A percentile compares a stretch with the other conserved stretches of the same genome.
Conservation (phyloP, 202 grass and related monocot genomes). For the Dendrocalamus latiflorus region DNA sequence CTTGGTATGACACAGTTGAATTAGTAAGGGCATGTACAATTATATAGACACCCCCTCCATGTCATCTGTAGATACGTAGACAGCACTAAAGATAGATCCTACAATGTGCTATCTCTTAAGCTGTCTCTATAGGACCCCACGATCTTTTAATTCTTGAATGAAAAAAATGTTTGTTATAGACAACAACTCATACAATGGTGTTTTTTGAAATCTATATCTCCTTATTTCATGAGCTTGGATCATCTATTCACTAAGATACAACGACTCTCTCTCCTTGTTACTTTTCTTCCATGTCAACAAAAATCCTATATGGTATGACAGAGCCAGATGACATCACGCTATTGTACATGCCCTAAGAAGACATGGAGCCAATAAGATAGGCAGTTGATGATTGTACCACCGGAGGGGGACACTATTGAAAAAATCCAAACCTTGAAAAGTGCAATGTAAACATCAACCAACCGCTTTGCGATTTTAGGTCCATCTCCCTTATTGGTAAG, state of each 20-base stretch:
- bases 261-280: neutral
- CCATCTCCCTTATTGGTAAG: slow-evolving; percentile 73
- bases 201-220: neutral
- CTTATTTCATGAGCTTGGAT: neutral
- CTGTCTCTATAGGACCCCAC: neutral
- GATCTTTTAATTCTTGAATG: neutral
- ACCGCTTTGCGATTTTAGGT: slow-evolving; percentile 79
- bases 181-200: neutral
- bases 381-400: neutral
- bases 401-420: neutral
- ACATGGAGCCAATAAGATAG: neutral
- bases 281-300: neutral
- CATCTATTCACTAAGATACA: neutral
- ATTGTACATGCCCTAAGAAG: neutral
- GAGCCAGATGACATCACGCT: neutral
- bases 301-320: neutral
- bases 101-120: neutral
- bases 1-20: no score
- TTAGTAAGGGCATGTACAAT: no score
- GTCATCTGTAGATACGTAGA: neutral
- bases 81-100: neutral
- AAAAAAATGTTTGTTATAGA: neutral
- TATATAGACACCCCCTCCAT: no score
- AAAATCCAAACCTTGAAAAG: slow-evolving; percentile 74
- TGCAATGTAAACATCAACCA: slow-evolving; percentile 91